These are phyloP conservation scores for Thozetella sp. DNA, from an alignment of 495 filamentous ascomycete species.

Conservation along the genomic window DNA sequence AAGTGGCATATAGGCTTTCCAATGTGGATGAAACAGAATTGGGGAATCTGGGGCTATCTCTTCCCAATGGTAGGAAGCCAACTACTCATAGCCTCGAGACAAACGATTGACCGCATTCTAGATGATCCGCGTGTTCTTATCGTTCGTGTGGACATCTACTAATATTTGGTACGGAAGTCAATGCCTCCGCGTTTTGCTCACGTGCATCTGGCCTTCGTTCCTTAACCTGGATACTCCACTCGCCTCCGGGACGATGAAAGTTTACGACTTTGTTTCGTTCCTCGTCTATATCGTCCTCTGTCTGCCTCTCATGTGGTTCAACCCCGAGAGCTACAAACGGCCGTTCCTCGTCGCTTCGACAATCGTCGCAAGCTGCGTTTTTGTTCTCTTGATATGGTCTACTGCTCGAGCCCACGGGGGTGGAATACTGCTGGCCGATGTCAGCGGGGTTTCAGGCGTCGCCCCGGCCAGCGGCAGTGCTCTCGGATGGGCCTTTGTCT, in stretches of 20 bases:
- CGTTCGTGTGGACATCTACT: conserved; percentile 6
- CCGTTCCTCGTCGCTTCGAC: conserved; percentile 18
- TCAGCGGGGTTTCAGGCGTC: conserved; percentile 16
- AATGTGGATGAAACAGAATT: conserved; percentile 5
- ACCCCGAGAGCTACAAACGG: conserved; percentile 23
- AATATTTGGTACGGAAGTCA: conserved; percentile 5
- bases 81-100: neutral
- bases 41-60: conserved; percentile 6
- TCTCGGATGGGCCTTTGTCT: conserved; percentile 20
- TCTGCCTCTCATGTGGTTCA: conserved; percentile 17
- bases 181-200: neutral
- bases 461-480: conserved; percentile 5
- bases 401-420: conserved; percentile 20
- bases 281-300: neutral
- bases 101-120: neutral
- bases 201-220: conserved; percentile 6
- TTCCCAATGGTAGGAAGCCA: neutral
- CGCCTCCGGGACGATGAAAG: neutral
- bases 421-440: conserved; percentile 1
- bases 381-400: conserved; percentile 30
- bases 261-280: conserved; percentile 3
- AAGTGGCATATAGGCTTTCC: conserved; percentile 7
- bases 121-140: conserved; percentile 6
- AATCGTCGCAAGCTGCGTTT: conserved; percentile 14
- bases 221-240: conserved; percentile 1